A percentile compares a stretch with the other conserved stretches of the same genome.
These are phyloP conservation scores for Obelidium mucronatum DNA, from an alignment of 192 early-diverging fungal species.

Conservation along the genomic window DNA sequence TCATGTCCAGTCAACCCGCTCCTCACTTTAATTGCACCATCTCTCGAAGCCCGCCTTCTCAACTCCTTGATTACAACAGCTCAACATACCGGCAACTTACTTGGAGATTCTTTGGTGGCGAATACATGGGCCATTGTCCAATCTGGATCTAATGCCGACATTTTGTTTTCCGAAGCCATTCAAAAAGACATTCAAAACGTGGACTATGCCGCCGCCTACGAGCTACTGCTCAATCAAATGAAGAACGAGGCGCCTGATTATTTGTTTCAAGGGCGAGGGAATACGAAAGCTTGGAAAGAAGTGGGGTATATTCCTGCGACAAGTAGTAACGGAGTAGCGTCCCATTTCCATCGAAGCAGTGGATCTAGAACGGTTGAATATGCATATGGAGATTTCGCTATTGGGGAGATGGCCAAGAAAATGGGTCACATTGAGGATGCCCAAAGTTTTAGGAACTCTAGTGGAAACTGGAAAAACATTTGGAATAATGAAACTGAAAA, in stretches of 20 bases:
- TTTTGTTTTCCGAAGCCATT: constrained; percentile 38
- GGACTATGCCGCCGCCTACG: constrained; percentile 30
- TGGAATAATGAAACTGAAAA: no score
- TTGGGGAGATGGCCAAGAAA: no score
- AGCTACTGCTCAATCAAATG: constrained; percentile 34
- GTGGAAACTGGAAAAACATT: no score
- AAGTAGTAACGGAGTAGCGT: no score
- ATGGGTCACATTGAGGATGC: no score
- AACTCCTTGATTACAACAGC: constrained; percentile 23
- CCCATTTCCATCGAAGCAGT: no score
- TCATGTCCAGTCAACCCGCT: constrained; percentile 11
- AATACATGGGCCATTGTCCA: constrained; percentile 40
- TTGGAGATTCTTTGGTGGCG: constrained; percentile 1
- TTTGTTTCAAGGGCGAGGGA: constrained; percentile 22
- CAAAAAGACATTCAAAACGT: constrained; percentile 31
- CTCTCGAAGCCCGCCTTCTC: neutral
- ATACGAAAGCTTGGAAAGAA: constrained; percentile 30
- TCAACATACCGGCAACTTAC: neutral
- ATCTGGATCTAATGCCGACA: constrained; percentile 41
- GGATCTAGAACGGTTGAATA: no score
- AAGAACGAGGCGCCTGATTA: constrained; percentile 6
- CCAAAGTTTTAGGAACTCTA: no score
- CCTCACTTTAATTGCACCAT: constrained; percentile 19
- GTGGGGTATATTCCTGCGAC: no score
- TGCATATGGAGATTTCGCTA: no score